A percentile compares a stretch with the other conserved stretches of the same genome.
Evolutionary conservation across 129 eudicot genomes (phyloP).

Genomic region (Helichrysum umbraculigerum): DNA sequence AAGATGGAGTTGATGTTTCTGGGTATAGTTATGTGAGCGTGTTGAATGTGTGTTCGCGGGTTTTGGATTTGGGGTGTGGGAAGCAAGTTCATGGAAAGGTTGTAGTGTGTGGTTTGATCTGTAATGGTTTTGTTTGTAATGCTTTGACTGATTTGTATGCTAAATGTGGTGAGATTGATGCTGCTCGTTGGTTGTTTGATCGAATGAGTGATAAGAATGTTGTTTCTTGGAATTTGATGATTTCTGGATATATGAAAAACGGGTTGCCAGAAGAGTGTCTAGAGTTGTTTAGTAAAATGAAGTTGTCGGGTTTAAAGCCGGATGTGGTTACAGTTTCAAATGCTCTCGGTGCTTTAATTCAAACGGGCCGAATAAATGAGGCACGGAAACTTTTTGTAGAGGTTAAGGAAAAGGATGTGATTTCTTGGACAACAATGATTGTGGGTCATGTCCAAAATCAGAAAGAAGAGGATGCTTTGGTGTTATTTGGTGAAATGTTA

Average conservation of each 20-base stretch:
- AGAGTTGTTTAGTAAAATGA: constrained; percentile 38
- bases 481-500: constrained; percentile 44
- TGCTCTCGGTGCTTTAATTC: constrained; percentile 44
- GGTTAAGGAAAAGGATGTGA: constrained; percentile 40
- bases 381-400: constrained; percentile 34
- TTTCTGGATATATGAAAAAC: constrained; percentile 44
- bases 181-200: constrained; percentile 46
- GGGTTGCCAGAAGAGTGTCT: constrained; percentile 33
- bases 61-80: constrained; percentile 35
- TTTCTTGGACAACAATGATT: constrained; percentile 53
- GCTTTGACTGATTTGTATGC: constrained; percentile 51
- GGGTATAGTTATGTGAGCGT: constrained; percentile 44
- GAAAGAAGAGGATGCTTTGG: constrained; percentile 44
- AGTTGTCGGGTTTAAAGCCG: constrained; percentile 32
- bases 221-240: constrained; percentile 55
- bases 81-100: constrained; percentile 49
- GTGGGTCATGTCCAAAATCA: constrained; percentile 46
- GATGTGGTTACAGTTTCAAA: constrained; percentile 41
- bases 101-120: constrained; percentile 32
- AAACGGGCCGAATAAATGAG: constrained; percentile 30
- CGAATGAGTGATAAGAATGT: constrained; percentile 33
- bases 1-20: constrained; percentile 34
- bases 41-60: constrained; percentile 40
- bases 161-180: constrained; percentile 42
- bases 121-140: constrained; percentile 40